Conservation (phyloP, 305 asterid species). For the Ruellia speciosa region DNA sequence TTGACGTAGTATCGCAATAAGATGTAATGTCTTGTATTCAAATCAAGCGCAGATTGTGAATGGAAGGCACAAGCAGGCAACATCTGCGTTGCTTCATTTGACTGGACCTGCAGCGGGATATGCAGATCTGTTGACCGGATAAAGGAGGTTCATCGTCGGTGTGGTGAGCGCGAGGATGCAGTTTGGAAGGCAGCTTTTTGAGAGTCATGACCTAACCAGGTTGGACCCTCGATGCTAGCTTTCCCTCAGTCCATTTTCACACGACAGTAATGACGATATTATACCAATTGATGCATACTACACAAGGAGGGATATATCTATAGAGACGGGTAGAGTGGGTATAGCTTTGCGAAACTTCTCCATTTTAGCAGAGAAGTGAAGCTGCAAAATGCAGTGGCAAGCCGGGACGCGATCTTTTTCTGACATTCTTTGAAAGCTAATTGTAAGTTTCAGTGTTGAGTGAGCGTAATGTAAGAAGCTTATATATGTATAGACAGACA, state of each 20-base stretch:
- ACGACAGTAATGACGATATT: slow-evolving; percentile 2
- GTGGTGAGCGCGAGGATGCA: slow-evolving; percentile 73
- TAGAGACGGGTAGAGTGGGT: slow-evolving; percentile 16
- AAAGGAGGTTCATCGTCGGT: slow-evolving; percentile 70
- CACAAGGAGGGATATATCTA: background rate
- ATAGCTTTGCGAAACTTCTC: slow-evolving; percentile 41
- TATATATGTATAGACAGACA: too few species aligned
- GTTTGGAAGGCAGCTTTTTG: slow-evolving; percentile 65
- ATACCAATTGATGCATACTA: slow-evolving; percentile 16
- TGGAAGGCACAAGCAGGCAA: slow-evolving; percentile 93
- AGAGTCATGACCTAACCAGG: slow-evolving; percentile 8
- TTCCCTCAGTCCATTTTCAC: slow-evolving; percentile 5
- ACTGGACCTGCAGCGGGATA: slow-evolving; percentile 92
- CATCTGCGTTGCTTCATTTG: slow-evolving; percentile 70
- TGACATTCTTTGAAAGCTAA: too few species aligned
- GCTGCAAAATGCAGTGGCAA: slow-evolving; percentile 31
- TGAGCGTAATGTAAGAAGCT: too few species aligned
- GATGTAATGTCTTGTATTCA: background rate
- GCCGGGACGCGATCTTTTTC: background rate
- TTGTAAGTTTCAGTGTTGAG: too few species aligned
- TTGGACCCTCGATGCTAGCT: background rate
- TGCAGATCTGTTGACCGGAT: slow-evolving; percentile 73
- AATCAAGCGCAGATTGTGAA: slow-evolving; percentile 56
- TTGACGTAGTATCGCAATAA: background rate
- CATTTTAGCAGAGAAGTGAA: slow-evolving; percentile 55